Percentiles rank a stretch among this genome's conserved stretches.
Conservation (phyloP, 1,139 yeast genomes). For the Suhomyces atakaporum region DNA sequence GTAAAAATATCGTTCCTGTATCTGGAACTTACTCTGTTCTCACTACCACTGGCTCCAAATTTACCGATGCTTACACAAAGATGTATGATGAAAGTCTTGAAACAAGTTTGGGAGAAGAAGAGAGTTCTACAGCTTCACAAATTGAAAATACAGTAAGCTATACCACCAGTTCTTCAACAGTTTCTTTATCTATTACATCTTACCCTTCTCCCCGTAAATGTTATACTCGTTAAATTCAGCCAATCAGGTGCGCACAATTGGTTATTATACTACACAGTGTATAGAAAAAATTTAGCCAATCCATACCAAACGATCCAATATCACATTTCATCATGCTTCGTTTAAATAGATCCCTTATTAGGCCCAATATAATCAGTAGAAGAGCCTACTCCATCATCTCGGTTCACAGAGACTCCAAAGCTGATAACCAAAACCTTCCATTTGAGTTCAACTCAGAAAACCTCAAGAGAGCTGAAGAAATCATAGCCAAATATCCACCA, state of each 20-base stretch:
- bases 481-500: constrained; percentile 78
- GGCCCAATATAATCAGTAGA: constrained; percentile 18
- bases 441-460: constrained; percentile 78
- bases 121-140: too few relatives aligned
- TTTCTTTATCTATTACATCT: background rate
- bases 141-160: too few relatives aligned
- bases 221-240: constrained; percentile 14
- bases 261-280: constrained; percentile 12
- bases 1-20: constrained; percentile 1
- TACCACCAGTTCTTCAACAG: background rate
- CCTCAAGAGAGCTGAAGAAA: constrained; percentile 66
- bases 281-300: constrained; percentile 12
- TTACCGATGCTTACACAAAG: constrained; percentile 17
- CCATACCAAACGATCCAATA: constrained; percentile 3
- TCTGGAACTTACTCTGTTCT: constrained; percentile 3
- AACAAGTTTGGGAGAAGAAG: constrained; percentile 8
- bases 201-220: background rate
- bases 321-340: constrained; percentile 17
- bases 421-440: constrained; percentile 67
- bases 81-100: constrained; percentile 19
- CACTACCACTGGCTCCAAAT: constrained; percentile 8
- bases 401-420: constrained; percentile 73
- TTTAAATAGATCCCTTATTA: constrained; percentile 14
- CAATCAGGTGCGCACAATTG: constrained; percentile 24
- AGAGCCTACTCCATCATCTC: constrained; percentile 47